Percentiles rank a stretch among this genome's conserved stretches.
Conservation (phyloP, 805 yeast genomes). For the Candida xiaguanensis region DNA sequence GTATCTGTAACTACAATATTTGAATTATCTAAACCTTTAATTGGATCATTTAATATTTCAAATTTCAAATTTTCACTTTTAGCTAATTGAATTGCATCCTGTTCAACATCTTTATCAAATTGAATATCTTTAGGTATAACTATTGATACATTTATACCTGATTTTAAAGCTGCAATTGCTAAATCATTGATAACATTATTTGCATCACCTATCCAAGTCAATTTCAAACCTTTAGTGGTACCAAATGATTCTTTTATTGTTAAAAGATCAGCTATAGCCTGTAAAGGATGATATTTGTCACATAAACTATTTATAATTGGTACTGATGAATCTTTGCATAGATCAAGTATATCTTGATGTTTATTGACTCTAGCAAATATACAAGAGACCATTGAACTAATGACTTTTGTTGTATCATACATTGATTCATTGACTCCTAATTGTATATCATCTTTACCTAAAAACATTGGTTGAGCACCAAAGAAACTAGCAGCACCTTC, state of each 20-base stretch:
- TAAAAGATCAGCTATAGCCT: conserved; percentile 86
- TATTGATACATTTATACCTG: conserved; percentile 77
- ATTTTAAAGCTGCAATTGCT: conserved; percentile 79
- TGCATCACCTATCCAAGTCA: conserved; percentile 96
- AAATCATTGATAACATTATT: conserved; percentile 94
- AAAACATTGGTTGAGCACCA: conserved; percentile 95
- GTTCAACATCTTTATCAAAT: conserved; percentile 52
- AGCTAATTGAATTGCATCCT: conserved; percentile 52
- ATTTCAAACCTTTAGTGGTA: conserved; percentile 55
- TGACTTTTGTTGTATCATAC: conserved; percentile 83
- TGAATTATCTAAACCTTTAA: conserved; percentile 68
- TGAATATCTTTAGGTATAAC: conserved; percentile 81
- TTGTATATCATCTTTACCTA: conserved; percentile 95
- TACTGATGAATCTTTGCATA: conserved; percentile 75
- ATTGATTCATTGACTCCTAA: conserved; percentile 91
- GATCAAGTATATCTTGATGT: conserved; percentile 76
- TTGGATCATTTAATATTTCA: conserved; percentile 67
- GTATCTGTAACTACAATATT: conserved; percentile 92
- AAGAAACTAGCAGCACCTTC: conserved; percentile 93
- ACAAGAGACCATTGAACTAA: conserved; percentile 95
- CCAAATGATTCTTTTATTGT: conserved; percentile 81
- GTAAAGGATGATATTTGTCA: conserved; percentile 91
- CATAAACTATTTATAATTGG: conserved; percentile 94
- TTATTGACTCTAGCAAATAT: conserved; percentile 92
- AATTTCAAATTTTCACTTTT: conserved; percentile 41